phyloP scores from a whole-genome alignment of 2,329 filamentous ascomycete species.

The Trichothecium roseum region DNA sequence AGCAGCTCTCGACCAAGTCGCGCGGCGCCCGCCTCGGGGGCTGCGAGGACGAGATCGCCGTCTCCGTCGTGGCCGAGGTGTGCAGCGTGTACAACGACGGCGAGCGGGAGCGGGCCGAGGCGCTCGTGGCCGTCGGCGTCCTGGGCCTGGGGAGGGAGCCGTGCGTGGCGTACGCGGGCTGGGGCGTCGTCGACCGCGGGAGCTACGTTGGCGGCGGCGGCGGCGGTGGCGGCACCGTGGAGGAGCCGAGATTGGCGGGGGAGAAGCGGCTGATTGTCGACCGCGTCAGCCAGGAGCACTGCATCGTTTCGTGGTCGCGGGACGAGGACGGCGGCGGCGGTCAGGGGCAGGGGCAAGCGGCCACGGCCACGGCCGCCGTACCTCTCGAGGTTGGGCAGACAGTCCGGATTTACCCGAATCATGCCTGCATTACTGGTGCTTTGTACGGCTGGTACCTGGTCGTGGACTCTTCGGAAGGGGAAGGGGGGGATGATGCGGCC shows the following conservation, averaged over 20 bases:
- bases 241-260: slow-evolving; percentile 10
- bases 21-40: slow-evolving; percentile 12
- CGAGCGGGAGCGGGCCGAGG: slow-evolving; percentile 30
- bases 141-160: slow-evolving; percentile 63
- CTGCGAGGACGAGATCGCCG: slow-evolving; percentile 36
- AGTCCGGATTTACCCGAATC: slow-evolving; percentile 44
- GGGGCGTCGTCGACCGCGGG: slow-evolving; percentile 46
- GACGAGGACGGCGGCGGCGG: slow-evolving; percentile 28
- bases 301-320: slow-evolving; percentile 49
- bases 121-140: slow-evolving; percentile 46
- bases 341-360: too few relatives aligned
- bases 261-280: slow-evolving; percentile 49
- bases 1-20: slow-evolving; percentile 49
- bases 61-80: slow-evolving; percentile 50
- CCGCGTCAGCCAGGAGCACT: slow-evolving; percentile 64
- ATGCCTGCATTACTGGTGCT: slow-evolving; percentile 49
- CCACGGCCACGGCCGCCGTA: slow-evolving; percentile 21
- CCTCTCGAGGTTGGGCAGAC: slow-evolving; percentile 28
- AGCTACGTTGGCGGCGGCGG: too few relatives aligned
- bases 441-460: slow-evolving; percentile 60
- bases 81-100: slow-evolving; percentile 43
- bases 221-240: slow-evolving; percentile 51
- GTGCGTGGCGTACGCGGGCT: slow-evolving; percentile 57
- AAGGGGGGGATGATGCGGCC: slow-evolving; percentile 35
- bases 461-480: slow-evolving; percentile 49